phyloP scores from a whole-genome alignment of 805 yeast species.

The Starmera amethionina region DNA sequence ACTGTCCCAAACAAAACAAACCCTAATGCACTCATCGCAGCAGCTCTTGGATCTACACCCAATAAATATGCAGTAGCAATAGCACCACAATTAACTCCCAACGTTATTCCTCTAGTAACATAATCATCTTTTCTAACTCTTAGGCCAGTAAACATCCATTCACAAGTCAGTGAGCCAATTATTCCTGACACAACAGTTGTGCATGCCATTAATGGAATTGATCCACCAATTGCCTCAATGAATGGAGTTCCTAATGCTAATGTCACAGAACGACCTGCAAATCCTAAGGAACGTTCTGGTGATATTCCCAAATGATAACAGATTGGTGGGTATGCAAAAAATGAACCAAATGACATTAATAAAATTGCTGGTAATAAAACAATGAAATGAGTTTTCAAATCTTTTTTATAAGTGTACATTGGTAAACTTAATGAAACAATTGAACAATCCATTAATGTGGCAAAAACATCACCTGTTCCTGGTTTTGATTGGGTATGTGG shows the following conservation, averaged over 20 bases:
- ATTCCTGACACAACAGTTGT: slow-evolving; percentile 73
- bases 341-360: slow-evolving; percentile 43
- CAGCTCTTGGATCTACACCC: slow-evolving; percentile 66
- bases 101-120: slow-evolving; percentile 65
- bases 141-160: slow-evolving; percentile 34
- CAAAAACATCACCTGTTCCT: slow-evolving; percentile 72
- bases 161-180: slow-evolving; percentile 58
- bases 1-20: slow-evolving; percentile 66
- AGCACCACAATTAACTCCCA: slow-evolving; percentile 76
- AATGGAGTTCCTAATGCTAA: slow-evolving; percentile 74
- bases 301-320: slow-evolving; percentile 59
- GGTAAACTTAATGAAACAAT: slow-evolving; percentile 71
- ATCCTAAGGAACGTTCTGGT: slow-evolving; percentile 53
- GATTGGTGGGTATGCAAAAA: slow-evolving; percentile 62
- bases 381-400: slow-evolving; percentile 48
- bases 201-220: slow-evolving; percentile 65
- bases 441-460: slow-evolving; percentile 65
- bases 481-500: slow-evolving; percentile 35
- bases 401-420: slow-evolving; percentile 64
- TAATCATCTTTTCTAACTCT: slow-evolving; percentile 53
- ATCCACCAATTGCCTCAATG: slow-evolving; percentile 56
- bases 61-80: slow-evolving; percentile 72
- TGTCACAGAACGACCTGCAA: slow-evolving; percentile 72
- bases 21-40: slow-evolving; percentile 64
- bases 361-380: slow-evolving; percentile 51